A percentile compares a stretch with the other conserved stretches of the same genome.
phyloP scores from a whole-genome alignment of 176 grass and related monocot species.

The Phragmites australis region DNA sequence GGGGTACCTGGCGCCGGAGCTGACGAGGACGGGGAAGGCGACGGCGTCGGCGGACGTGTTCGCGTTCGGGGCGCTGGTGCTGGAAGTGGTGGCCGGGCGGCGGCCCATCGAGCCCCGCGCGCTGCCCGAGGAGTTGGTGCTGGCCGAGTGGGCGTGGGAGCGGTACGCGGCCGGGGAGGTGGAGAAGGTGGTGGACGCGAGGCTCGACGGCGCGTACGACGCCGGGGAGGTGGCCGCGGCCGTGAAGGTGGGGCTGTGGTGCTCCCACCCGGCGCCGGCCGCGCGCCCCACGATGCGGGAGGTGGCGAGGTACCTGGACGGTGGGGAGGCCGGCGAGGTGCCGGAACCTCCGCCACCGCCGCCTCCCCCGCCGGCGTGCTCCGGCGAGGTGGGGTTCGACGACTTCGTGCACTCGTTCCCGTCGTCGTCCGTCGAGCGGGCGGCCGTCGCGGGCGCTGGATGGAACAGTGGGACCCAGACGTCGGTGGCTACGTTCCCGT shows the following conservation, averaged over 20 bases:
- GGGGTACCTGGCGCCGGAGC: conserved; percentile 81
- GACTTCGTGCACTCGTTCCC: conserved; percentile 87
- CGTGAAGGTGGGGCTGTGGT: conserved; percentile 68
- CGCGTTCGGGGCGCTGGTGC: conserved; percentile 73
- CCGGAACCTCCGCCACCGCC: conserved; percentile 45
- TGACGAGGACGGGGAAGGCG: conserved; percentile 70
- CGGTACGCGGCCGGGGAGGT: conserved; percentile 48
- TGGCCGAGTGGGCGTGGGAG: conserved; percentile 78
- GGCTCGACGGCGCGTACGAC: conserved; percentile 58
- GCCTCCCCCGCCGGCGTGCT: conserved; percentile 12
- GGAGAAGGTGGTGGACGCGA: conserved; percentile 52
- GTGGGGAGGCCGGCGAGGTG: conserved; percentile 54
- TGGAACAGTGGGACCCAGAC: conserved; percentile 15
- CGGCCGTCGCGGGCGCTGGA: neutral
- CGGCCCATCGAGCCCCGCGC: conserved; percentile 68
- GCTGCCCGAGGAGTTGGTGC: conserved; percentile 61
- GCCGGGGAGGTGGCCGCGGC: conserved; percentile 43
- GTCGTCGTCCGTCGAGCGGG: conserved; percentile 68
- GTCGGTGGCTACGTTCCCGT: conserved; percentile 45
- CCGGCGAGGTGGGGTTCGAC: conserved; percentile 56
- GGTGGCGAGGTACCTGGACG: conserved; percentile 69
- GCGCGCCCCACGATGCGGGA: conserved; percentile 68
- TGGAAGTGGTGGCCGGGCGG: conserved; percentile 70
- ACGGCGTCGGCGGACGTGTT: conserved; percentile 69
- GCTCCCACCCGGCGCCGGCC: conserved; percentile 57